Base-by-base conservation (phyloP, 1,139 yeast genomes). In the Yamadazyma spencermartinsiae region DNA sequence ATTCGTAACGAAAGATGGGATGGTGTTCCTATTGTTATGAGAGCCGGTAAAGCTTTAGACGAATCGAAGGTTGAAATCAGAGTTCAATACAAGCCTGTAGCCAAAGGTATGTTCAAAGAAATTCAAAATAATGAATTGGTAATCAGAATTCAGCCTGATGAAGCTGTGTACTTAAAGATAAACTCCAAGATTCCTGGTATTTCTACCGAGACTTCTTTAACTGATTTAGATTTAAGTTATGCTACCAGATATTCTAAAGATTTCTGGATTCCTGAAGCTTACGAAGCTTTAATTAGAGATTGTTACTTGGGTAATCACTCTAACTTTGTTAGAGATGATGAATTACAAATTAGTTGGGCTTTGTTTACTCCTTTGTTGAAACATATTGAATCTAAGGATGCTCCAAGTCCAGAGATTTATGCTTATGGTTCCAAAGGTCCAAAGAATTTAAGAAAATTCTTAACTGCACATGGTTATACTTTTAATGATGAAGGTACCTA, bases 301-400 rank as follows among this genome's bases (percentile, higher is more conserved):
- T 86, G 92, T 46, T 70, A 84, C 59, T 76, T 80, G 52, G 98
- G 95, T 42, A 95, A 90, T 65, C 98, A 92, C 68, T 85, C 98
- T 44, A 90, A 90, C 70, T 92, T 94, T 61, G 98, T 92, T 27
- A 85, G 98, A 69, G 98, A 90, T 60, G 99, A 92, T 61, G 99
- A 92, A 69, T 79, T 94, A 60, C 97, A 90, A 44, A 81, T 84
- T 43, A 83, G 95, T 43, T 92, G 99, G 99, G 75, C 77, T 54
- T 70, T 92, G 44, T 90, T 92, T 71, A 90, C 98, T 13, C 98
- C 98, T 14, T 72, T 94, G 50, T 76, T 94, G 60, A 69, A 90
- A 46, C 75, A 77, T 61, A 73, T 92, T 48, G 98, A 92, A 65
- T 73, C 82, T 33, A 72, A 78, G 32, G 63, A 80, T 29, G 85